Evolutionary conservation across 805 yeast genomes (phyloP), one percentile per base, ranked within the genome.

Genomic region (Trichomonascus vanleenenianus): DNA sequence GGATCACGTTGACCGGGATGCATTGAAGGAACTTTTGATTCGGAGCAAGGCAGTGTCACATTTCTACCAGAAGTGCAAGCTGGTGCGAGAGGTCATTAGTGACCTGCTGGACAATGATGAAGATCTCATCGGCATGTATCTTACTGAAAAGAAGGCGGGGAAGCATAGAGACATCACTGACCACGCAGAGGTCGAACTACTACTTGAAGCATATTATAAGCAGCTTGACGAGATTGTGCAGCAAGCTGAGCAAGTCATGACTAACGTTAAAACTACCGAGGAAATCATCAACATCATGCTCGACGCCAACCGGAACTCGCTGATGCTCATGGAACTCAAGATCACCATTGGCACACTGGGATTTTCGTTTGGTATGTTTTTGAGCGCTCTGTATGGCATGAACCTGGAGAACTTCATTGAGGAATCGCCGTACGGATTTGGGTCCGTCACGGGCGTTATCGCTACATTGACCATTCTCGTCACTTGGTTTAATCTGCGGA

Each of bases 311-410:
- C 78, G 97, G 67, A 89, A 89, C 64, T 78, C 95, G 2, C 68
- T 89, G 50, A 86, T 89, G 95, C 72, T 89, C 46, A 79, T 83
- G 54, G 95, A 89, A 57, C 67, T 89, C 51, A 83, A 85, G 56
- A 78, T 88, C 12, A 79, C 94, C 0, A 83, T 89, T 20, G 85
- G 85, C 51, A 86, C 96, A 0, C 63, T 89, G 31, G 95, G 95
- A 0, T 76, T 85, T 57, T 84, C 95, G 0, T 83, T 85, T 18
- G 95, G 95, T 1, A 83, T 95, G 1, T 66, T 85, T 16, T 56
- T 86, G 1, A 95, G 96, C 2, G 95, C 95, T 6, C 81, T 88
- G 55, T 89, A 85, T 57, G 99, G 99, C 34, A 93, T 93, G 98
- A 93, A 93, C 64, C 69, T 93, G 61, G 86, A 85, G 59, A 93